Base-by-base conservation (phyloP, 2,329 filamentous ascomycete genomes). In the Xylariaceae sp. region DNA sequence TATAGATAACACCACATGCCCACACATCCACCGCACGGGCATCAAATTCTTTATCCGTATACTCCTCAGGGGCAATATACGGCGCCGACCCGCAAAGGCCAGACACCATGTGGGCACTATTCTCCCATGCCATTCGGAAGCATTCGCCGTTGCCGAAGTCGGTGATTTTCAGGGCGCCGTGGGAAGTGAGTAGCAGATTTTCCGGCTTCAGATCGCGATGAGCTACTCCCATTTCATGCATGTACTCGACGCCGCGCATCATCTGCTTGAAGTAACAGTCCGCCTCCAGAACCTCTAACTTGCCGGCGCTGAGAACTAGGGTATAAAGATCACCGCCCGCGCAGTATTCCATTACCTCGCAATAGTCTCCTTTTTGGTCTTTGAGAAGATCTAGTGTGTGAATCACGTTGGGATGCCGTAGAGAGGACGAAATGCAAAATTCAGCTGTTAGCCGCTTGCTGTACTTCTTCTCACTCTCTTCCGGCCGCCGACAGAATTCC, bases 71-170 rank as follows among this genome's bases (percentile, higher is more conserved):
- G 1, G 94, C 89, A 63, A 99, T 99, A 68, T 99, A 99, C 0
- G 94, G 94, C 19, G 92, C 94, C 13, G 92, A 96, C 39, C 94
- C 94, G 71, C 94, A 99, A 12, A 99, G 84, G 41, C 94, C 94
- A 39, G 91, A 92, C 3, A 95, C 96, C 92, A 97, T 96, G 72
- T 97, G 94, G 18, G 94, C 88, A 71, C 97, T 92, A 50, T 91
- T 94, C 72, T 99, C 94, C 94, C 94, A 99, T 2, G 94, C 94
- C 92, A 97, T 97, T 52, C 94, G 87, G 80, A 99, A 99, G 72
- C 94, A 99, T 72, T 99, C 94, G 66, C 94, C 94, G 65, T 99
- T 99, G 58, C 94, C 94, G 65, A 99, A 99, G 70, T 99, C 94
- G 26, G 94, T 97, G 61, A 99, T 99, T 68, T 99, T 99, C 63